phyloP scores from a whole-genome alignment of 768 basidiomycete genomes.

The Leccinellum rugosiceps region DNA sequence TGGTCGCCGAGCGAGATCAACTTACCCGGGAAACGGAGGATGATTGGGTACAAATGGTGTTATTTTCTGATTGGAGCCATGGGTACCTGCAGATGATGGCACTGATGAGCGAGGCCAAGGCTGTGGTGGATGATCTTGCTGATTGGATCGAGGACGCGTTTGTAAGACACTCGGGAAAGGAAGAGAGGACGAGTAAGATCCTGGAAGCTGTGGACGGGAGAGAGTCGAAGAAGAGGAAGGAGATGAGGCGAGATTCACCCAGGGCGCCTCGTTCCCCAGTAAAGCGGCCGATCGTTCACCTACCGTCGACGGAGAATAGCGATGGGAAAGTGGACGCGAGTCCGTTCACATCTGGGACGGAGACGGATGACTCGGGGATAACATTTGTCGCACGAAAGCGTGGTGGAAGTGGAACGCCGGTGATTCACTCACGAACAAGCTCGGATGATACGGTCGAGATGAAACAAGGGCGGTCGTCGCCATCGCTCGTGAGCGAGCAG shows the following conservation, averaged over 20 bases:
- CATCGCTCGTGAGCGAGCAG: conserved; percentile 5
- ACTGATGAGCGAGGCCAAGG: conserved; percentile 78
- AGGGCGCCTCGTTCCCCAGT: conserved; percentile 20
- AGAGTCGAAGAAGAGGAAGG: conserved; percentile 27
- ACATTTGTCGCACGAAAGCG: conserved; percentile 66
- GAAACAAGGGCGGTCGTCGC: conserved; percentile 18
- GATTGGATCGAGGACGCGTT: conserved; percentile 92
- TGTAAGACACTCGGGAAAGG: conserved; percentile 30
- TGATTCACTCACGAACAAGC: conserved; percentile 15
- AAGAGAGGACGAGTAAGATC: conserved; percentile 18
- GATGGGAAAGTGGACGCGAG: conserved; percentile 18
- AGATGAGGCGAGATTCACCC: conserved; percentile 20
- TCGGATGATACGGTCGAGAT: conserved; percentile 21
- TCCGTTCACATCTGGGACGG: conserved; percentile 49
- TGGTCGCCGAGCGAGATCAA: conserved; percentile 58
- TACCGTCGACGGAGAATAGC: not conserved
- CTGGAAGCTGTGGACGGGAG: conserved; percentile 16
- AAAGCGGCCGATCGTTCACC: conserved; percentile 13
- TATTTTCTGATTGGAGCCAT: conserved; percentile 96
- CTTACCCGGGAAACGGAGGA: conserved; percentile 73
- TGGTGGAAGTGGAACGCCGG: conserved; percentile 29
- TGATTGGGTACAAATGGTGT: conserved; percentile 92
- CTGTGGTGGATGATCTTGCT: conserved; percentile 76
- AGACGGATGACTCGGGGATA: conserved; percentile 68
- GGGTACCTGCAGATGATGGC: conserved; percentile 95